Conservation (phyloP, 2,329 filamentous ascomycete species). For the Raffaelea deltoideospora region DNA sequence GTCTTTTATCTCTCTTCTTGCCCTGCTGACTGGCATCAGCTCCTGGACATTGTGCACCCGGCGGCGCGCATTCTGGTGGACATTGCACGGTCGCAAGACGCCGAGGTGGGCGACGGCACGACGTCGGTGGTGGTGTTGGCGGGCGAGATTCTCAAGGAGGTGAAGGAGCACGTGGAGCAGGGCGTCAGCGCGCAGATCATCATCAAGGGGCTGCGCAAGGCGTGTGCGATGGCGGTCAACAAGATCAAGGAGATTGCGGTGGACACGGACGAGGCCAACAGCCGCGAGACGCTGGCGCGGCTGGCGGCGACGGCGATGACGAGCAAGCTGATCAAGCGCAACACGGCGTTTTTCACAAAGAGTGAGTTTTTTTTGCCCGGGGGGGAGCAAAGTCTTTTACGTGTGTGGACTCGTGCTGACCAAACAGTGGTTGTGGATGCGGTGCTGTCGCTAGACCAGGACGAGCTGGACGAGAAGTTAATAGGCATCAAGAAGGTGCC, state of each 20-base stretch:
- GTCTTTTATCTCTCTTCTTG: too few relatives aligned
- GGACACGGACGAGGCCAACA: conserved; percentile 65
- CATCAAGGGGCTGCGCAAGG: conserved; percentile 85
- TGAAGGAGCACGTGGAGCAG: conserved; percentile 91
- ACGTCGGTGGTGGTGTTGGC: conserved; percentile 94
- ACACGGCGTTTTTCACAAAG: conserved; percentile 94
- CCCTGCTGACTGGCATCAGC: conserved; percentile 42
- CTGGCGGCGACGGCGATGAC: conserved; percentile 95
- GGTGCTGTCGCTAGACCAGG: conserved; percentile 86
- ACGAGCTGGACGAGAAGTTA: conserved; percentile 92
- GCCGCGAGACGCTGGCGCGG: conserved; percentile 76
- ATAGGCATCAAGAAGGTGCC: conserved; percentile 98
- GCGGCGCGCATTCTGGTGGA: conserved; percentile 95
- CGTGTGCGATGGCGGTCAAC: conserved; percentile 83
- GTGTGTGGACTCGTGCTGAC: conserved; percentile 20
- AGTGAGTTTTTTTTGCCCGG: conserved; percentile 38
- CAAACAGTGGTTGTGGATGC: conserved; percentile 79
- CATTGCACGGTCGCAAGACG: conserved; percentile 96
- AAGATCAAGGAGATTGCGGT: conserved; percentile 98
- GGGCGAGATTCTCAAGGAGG: conserved; percentile 94
- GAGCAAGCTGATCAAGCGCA: conserved; percentile 97
- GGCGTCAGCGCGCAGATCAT: conserved; percentile 96
- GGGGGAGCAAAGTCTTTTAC: too few relatives aligned
- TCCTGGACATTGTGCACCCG: conserved; percentile 96
- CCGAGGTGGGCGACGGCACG: conserved; percentile 94